phyloP scores from a whole-genome alignment of 1,284 basidiomycete species.

The Cystobasidium sp. region DNA sequence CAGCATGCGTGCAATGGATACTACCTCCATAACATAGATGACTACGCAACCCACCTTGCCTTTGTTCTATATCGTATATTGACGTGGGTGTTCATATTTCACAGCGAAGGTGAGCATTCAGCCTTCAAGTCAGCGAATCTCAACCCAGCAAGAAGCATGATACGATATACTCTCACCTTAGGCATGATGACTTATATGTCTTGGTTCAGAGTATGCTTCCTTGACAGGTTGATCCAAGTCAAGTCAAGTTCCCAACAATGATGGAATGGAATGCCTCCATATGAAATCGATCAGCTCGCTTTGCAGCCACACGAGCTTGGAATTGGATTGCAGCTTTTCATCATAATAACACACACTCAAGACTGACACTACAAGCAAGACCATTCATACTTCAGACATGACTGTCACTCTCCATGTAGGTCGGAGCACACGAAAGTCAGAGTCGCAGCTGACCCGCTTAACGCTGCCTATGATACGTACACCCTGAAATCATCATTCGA shows the following conservation, averaged over 20 bases:
- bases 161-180: neutral
- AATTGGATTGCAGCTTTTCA: too few relatives aligned
- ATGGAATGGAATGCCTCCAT: too few relatives aligned
- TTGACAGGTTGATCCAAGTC: neutral
- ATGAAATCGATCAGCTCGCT: too few relatives aligned
- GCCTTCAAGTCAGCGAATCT: too few relatives aligned
- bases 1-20: neutral
- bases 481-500: neutral
- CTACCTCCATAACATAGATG: neutral
- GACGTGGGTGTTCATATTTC: too few relatives aligned
- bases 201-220: neutral
- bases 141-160: too few relatives aligned
- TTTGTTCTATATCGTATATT: constrained; percentile 31
- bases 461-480: neutral
- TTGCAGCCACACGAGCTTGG: too few relatives aligned
- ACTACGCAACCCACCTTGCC: constrained; percentile 35
- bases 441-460: neutral
- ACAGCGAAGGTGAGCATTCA: too few relatives aligned
- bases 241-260: neutral
- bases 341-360: neutral
- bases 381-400: neutral
- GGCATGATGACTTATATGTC: constrained; percentile 10
- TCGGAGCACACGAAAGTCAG: neutral
- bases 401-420: constrained; percentile 30
- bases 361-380: neutral